These are phyloP conservation scores for Coffea eugenioides DNA, from an alignment of 257 asterid genomes.

Conservation along the genomic window DNA sequence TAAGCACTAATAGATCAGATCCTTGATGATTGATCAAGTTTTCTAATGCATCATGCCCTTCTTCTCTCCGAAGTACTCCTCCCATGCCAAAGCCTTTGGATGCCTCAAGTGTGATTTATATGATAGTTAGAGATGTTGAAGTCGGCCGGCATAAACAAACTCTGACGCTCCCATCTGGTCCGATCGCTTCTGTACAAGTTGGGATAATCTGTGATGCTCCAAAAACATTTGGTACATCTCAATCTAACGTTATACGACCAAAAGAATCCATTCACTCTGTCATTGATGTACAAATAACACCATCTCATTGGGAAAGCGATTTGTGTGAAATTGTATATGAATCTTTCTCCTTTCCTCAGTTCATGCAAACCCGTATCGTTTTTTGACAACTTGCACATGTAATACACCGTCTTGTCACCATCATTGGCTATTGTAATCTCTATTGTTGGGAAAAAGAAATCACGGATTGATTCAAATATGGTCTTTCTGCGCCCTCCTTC, in stretches of 20 bases:
- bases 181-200: conserved; percentile 23
- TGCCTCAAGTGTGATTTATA: not conserved
- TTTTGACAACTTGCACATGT: conserved; percentile 13
- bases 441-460: conserved; percentile 12
- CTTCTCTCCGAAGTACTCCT: not conserved
- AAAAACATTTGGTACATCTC: conserved; percentile 29
- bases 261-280: conserved; percentile 16
- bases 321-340: conserved; percentile 21
- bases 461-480: not conserved
- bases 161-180: conserved; percentile 29
- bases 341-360: conserved; percentile 2
- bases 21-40: no score
- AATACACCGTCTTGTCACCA: conserved; percentile 2
- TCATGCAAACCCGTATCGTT: not conserved
- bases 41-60: not conserved
- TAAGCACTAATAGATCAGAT: no score
- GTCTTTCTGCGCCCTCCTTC: not conserved
- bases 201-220: conserved; percentile 22
- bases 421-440: conserved; percentile 25
- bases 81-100: not conserved
- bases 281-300: conserved; percentile 29
- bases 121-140: conserved; percentile 5
- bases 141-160: conserved; percentile 3
- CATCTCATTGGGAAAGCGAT: conserved; percentile 30
- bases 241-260: conserved; percentile 29